A percentile compares a stretch with the other conserved stretches of the same genome.
Evolutionary conservation across 1,139 yeast species (phyloP).

Genomic region (Chernovozyma aurita): DNA sequence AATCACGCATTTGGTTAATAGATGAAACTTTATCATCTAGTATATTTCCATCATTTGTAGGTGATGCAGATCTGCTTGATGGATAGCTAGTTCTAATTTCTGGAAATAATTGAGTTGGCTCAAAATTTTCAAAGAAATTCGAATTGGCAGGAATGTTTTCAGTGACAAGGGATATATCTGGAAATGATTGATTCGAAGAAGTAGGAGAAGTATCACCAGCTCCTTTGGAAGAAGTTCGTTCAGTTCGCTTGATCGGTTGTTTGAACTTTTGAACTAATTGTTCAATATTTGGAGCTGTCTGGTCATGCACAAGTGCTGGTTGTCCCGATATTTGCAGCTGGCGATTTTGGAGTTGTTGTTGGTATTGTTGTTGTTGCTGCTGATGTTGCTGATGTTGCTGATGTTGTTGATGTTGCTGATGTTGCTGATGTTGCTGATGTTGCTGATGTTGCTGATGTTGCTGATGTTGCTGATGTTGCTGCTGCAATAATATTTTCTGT

Average conservation of each 20-base stretch:
- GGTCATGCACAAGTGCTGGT: no score
- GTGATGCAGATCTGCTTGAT: conserved; percentile 37
- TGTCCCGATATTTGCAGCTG: conserved; percentile 6
- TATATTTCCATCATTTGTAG: conserved; percentile 10
- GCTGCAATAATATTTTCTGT: conserved; percentile 3
- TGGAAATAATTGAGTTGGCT: conserved; percentile 49
- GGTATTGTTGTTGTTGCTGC: conserved; percentile 5
- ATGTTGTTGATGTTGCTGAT: background rate
- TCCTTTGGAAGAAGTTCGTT: conserved; percentile 5
- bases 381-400: conserved; percentile 3
- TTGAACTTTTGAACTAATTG: conserved; percentile 30
- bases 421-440: background rate
- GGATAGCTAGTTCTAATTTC: conserved; percentile 30
- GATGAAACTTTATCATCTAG: background rate
- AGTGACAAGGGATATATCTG: conserved; percentile 45
- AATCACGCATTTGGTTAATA: background rate
- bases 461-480: background rate
- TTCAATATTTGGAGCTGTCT: conserved; percentile 23
- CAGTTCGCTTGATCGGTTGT: conserved; percentile 10
- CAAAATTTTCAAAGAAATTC: conserved; percentile 43
- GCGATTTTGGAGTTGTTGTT: conserved; percentile 5
- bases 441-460: background rate
- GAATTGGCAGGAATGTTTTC: conserved; percentile 38
- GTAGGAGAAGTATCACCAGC: conserved; percentile 31
- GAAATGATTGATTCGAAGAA: conserved; percentile 39